Conservation (phyloP, 495 filamentous ascomycete species). For the Penicillium bovifimosum region DNA sequence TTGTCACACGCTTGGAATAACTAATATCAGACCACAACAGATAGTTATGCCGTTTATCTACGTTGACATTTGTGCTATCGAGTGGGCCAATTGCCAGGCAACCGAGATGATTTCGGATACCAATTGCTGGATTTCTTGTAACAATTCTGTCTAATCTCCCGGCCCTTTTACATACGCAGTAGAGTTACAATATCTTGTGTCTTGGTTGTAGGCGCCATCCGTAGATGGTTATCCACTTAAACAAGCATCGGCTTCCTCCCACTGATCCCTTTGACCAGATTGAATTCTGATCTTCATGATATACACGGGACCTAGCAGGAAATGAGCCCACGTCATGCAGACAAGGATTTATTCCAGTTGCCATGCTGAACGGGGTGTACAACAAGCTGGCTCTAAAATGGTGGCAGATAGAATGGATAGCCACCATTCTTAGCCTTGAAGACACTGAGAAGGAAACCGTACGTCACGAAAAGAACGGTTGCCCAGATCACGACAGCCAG, state of each 20-base stretch:
- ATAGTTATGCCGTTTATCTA: no score
- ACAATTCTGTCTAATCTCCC: no score
- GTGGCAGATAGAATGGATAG: constrained; percentile 91
- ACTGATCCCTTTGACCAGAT: background rate
- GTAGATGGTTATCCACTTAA: no score
- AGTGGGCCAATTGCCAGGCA: no score
- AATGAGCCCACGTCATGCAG: background rate
- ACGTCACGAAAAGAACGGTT: constrained; percentile 69
- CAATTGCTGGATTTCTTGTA: no score
- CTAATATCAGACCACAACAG: no score
- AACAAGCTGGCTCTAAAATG: constrained; percentile 52
- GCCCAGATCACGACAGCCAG: constrained; percentile 80
- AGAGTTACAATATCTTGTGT: no score
- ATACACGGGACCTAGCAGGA: background rate
- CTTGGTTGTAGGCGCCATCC: no score
- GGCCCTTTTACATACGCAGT: no score
- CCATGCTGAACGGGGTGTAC: background rate
- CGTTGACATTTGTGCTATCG: no score
- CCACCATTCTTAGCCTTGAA: constrained; percentile 93
- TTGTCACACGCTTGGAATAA: no score
- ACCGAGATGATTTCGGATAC: no score
- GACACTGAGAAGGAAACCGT: constrained; percentile 89
- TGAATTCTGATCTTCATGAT: background rate
- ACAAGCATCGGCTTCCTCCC: background rate
- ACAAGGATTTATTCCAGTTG: background rate